Evolutionary conservation across 75 land plant genomes (phyloP), one percentile per base, ranked within the genome.

Genomic region (Picea sitchensis): DNA sequence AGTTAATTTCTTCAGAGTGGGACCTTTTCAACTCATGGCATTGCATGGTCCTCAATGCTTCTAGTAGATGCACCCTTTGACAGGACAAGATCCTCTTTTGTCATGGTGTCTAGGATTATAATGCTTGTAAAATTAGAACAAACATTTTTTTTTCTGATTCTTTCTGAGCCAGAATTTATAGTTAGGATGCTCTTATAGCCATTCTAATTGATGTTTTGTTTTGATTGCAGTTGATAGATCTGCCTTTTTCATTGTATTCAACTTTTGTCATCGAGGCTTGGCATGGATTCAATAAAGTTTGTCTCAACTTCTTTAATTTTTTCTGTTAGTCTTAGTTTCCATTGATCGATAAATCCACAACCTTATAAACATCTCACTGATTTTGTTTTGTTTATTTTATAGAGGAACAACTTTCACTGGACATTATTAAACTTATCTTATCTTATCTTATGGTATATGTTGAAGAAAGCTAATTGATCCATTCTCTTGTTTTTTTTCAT

Each of bases 201-300:
- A 59, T 60, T 17, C 77, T 61, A 61, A 56, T 31, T 57, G 58
- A 59, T 47, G 57, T 21, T 79, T 47, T 67, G 17, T 56, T 81
- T 58, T 75, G 32, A 58, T 75, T 81, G 81, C 92, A 96, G 99
- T 79, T 96, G 14, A 91, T 89, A 30, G 99, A 98, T 78, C 84
- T 98, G 78, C 99, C 99, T 12, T 98, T 98, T 77, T 93, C 99
- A 15, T 81, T 98, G 38, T 98, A 93, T 82, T 98, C 99, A 21
- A 95, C 96, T 62, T 98, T 98, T 84, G 96, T 98, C 69, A 93
- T 98, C 58, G 99, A 98, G 84, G 91, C 96, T 38, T 94, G 96
- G 60, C 99, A 98, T 87, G 99, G 99, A 51, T 98, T 98, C 71
- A 95, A 98, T 76, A 98, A 98, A 80, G 99, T 96, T 63, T 34